phyloP scores from a whole-genome alignment of 1,284 basidiomycete genomes.

The Apiotrichum gamsii region DNA sequence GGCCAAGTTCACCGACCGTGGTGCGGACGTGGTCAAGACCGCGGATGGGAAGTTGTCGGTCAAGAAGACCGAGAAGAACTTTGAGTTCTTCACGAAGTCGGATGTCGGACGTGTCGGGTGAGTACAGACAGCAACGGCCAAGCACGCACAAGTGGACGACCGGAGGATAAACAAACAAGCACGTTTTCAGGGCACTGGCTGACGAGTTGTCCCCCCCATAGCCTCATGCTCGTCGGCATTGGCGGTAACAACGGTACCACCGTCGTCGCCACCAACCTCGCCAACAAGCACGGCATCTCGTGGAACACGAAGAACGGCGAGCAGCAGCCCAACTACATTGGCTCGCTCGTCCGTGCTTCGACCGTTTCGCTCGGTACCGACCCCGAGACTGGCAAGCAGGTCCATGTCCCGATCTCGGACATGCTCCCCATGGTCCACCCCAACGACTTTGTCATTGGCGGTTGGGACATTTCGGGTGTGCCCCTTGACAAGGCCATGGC shows the following conservation, averaged over 20 bases:
- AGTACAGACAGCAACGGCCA: too few species aligned
- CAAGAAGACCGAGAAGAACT: conserved; percentile 63
- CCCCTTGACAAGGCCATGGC: conserved; percentile 88
- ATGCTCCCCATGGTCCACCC: conserved; percentile 98
- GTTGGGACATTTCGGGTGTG: conserved; percentile 91
- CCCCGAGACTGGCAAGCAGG: conserved; percentile 75
- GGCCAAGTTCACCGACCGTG: conserved; percentile 75
- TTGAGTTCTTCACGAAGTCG: conserved; percentile 86
- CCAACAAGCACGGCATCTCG: conserved; percentile 88
- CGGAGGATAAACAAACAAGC: not conserved
- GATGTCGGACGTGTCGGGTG: conserved; percentile 89
- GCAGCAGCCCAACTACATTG: conserved; percentile 95
- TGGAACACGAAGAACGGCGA: conserved; percentile 93
- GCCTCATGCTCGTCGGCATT: conserved; percentile 92
- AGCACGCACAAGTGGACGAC: too few species aligned
- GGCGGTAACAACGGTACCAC: conserved; percentile 98
- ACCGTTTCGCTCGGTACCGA: conserved; percentile 89
- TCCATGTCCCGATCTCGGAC: conserved; percentile 87
- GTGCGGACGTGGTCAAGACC: conserved; percentile 60
- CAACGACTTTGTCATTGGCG: conserved; percentile 94
- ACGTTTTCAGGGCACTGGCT: not conserved
- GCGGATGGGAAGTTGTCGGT: conserved; percentile 66
- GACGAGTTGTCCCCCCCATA: conserved; percentile 40
- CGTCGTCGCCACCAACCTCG: conserved; percentile 87
- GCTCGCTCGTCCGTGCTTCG: conserved; percentile 80